A percentile compares a stretch with the other conserved stretches of the same genome.
These are phyloP conservation scores for Escovopsis sp. DNA, from an alignment of 2,329 filamentous ascomycete genomes.

Conservation along the genomic window DNA sequence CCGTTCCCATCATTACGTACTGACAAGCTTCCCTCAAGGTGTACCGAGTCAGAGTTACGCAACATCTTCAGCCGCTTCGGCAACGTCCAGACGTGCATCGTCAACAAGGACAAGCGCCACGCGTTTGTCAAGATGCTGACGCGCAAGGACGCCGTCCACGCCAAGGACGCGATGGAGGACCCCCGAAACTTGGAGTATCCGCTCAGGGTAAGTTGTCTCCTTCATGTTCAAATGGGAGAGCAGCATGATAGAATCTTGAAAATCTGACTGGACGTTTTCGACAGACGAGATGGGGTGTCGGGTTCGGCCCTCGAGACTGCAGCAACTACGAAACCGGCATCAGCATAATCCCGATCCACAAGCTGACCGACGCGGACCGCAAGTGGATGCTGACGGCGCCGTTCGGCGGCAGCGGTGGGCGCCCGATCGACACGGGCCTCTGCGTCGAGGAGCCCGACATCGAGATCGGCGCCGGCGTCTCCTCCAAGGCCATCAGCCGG, in stretches of 20 bases:
- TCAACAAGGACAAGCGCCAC: conserved; percentile 95
- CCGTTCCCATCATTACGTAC: background rate
- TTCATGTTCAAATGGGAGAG: no score
- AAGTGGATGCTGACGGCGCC: conserved; percentile 96
- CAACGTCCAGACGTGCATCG: conserved; percentile 89
- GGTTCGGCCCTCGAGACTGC: conserved; percentile 92
- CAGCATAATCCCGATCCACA: conserved; percentile 82
- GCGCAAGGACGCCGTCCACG: conserved; percentile 67
- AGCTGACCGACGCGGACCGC: conserved; percentile 86
- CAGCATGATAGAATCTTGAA: background rate
- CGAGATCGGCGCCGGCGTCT: conserved; percentile 93
- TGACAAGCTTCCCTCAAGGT: conserved; percentile 27
- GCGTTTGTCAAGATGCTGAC: conserved; percentile 98
- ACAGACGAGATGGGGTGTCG: conserved; percentile 91
- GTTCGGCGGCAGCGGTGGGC: conserved; percentile 81
- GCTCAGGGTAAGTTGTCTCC: conserved; percentile 45
- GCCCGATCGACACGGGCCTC: conserved; percentile 64
- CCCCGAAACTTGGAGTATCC: conserved; percentile 58
- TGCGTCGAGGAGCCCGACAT: conserved; percentile 96
- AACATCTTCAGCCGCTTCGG: conserved; percentile 70
- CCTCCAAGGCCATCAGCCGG: conserved; percentile 69
- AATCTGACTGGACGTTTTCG: conserved; percentile 5
- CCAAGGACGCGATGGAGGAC: conserved; percentile 79
- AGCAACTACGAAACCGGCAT: conserved; percentile 88
- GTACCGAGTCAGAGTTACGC: conserved; percentile 69